Percentiles rank a stretch among this genome's conserved stretches.
phyloP scores from a whole-genome alignment of 106 monocot genomes.

The Amphibolis antarctica region DNA sequence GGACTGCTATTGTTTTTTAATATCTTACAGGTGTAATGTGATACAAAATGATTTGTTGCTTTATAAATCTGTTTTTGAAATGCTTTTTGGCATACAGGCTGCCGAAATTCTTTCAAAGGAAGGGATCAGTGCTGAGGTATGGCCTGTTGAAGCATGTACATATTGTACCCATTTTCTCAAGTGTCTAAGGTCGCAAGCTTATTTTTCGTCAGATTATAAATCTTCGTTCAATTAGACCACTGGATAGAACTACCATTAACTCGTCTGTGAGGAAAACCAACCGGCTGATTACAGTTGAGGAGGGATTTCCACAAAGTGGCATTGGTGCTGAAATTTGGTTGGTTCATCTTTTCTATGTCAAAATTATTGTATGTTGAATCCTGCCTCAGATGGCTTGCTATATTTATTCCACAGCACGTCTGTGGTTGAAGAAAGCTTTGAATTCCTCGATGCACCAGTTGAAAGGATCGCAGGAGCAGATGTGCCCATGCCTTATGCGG shows the following conservation, averaged over 20 bases:
- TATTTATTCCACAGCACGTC: slow-evolving; percentile 32
- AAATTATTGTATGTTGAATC: neutral
- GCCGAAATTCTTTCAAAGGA: slow-evolving; percentile 22
- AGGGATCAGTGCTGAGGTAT: slow-evolving; percentile 23
- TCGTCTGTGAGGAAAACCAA: slow-evolving; percentile 85
- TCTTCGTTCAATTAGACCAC: slow-evolving; percentile 83
- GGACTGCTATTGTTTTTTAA: too few species aligned
- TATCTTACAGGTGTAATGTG: too few species aligned
- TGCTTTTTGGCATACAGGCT: slow-evolving; percentile 5
- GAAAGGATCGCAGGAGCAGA: slow-evolving; percentile 94
- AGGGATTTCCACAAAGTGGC: slow-evolving; percentile 92
- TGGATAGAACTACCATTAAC: slow-evolving; percentile 77
- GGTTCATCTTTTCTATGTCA: slow-evolving; percentile 4
- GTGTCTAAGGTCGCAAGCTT: neutral
- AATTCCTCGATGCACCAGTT: slow-evolving; percentile 82
- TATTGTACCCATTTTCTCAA: neutral
- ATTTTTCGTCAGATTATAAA: slow-evolving; percentile 56
- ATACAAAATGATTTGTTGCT: neutral
- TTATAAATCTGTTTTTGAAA: neutral
- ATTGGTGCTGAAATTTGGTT: slow-evolving; percentile 88
- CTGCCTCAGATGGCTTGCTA: neutral
- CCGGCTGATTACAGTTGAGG: slow-evolving; percentile 83
- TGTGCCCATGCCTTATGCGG: slow-evolving; percentile 93
- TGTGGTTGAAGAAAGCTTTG: slow-evolving; percentile 86
- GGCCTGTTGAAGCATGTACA: neutral